phyloP scores from a whole-genome alignment of 305 asterid species.

The Ajuga reptans region DNA sequence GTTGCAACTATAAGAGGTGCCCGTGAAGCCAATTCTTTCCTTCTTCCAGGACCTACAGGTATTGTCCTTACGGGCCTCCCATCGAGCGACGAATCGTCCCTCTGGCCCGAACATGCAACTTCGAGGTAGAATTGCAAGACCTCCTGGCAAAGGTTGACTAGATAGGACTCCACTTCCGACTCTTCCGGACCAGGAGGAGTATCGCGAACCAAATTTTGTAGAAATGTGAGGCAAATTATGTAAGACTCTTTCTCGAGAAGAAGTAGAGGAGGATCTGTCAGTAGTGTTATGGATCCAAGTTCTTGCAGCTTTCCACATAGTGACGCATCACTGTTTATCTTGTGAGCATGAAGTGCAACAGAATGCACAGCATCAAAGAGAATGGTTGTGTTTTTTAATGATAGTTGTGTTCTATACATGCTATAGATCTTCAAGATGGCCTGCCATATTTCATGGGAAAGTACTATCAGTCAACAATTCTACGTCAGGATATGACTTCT shows the following conservation, averaged over 20 bases:
- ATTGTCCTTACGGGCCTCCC: constrained; percentile 44
- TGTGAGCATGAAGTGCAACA: constrained; percentile 68
- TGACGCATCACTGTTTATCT: constrained; percentile 46
- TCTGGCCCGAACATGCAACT: constrained; percentile 35
- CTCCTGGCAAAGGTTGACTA: constrained; percentile 69
- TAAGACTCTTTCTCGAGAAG: constrained; percentile 82
- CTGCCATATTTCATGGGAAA: constrained; percentile 33
- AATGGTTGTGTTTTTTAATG: constrained; percentile 43
- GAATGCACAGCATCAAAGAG: constrained; percentile 64
- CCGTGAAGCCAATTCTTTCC: constrained; percentile 80
- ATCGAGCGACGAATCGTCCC: constrained; percentile 33
- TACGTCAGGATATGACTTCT: background rate
- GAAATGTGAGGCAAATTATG: constrained; percentile 62
- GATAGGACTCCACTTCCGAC: constrained; percentile 62
- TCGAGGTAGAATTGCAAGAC: constrained; percentile 63
- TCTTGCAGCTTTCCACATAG: constrained; percentile 57
- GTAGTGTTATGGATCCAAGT: constrained; percentile 53
- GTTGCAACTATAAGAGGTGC: constrained; percentile 77
- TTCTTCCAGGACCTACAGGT: constrained; percentile 68
- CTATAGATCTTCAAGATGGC: constrained; percentile 73
- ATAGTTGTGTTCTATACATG: constrained; percentile 53
- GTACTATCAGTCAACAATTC: constrained; percentile 10
- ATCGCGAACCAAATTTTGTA: constrained; percentile 56
- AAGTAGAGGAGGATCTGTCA: constrained; percentile 87
- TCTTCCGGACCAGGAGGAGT: constrained; percentile 38